Conservation (phyloP, 768 basidiomycete genomes). For the Hygrocybe punicea region DNA sequence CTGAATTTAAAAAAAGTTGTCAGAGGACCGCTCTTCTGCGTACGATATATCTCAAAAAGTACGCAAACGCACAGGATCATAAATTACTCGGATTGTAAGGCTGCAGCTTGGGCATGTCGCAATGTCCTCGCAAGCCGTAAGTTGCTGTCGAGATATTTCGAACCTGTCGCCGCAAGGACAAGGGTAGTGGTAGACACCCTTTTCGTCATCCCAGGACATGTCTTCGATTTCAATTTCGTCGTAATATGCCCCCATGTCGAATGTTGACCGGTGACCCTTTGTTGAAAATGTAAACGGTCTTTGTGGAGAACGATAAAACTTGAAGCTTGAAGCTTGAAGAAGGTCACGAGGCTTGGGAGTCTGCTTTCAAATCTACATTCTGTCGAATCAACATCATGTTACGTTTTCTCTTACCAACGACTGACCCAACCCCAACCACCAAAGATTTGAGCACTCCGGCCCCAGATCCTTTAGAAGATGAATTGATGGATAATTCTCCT, state of each 20-base stretch:
- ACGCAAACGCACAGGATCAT: constrained; percentile 70
- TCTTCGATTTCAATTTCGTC: constrained; percentile 98
- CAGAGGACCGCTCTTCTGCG: constrained; percentile 5
- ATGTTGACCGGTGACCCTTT: too few species aligned
- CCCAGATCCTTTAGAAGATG: too few species aligned
- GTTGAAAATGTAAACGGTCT: too few species aligned
- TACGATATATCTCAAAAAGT: neutral
- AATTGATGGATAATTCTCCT: too few species aligned
- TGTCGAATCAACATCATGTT: too few species aligned
- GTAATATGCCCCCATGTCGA: constrained; percentile 77
- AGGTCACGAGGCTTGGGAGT: too few species aligned
- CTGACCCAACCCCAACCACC: too few species aligned
- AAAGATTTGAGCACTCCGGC: too few species aligned
- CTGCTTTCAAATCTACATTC: too few species aligned
- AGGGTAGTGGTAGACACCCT: constrained; percentile 88
- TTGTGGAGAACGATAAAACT: too few species aligned
- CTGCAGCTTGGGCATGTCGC: constrained; percentile 97
- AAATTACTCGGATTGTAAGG: constrained; percentile 86
- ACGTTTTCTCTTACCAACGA: too few species aligned
- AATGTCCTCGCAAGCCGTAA: constrained; percentile 86
- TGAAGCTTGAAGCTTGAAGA: too few species aligned
- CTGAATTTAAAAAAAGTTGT: constrained; percentile 39
- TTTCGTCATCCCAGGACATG: constrained; percentile 84
- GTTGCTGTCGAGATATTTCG: constrained; percentile 84
- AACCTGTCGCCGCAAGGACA: constrained; percentile 98